These are phyloP conservation scores for Lagenidium giganteum DNA, from an alignment of 352 stramenopile genomes.

Conservation along the genomic window DNA sequence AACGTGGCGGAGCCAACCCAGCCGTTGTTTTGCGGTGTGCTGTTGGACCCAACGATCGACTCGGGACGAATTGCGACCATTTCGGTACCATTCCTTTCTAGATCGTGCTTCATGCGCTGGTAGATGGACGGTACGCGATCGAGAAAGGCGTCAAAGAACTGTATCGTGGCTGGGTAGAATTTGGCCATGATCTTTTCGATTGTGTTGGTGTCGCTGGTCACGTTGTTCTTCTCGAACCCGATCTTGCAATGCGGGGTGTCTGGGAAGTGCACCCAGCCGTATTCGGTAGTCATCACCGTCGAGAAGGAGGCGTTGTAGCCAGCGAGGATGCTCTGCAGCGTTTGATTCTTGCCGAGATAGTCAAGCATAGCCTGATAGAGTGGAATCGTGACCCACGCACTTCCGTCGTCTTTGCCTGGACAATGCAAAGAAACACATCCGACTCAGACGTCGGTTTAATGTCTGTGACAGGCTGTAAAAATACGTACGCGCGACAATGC, in stretches of 20 bases:
- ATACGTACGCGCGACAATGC: slow-evolving; percentile 11
- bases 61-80: slow-evolving; percentile 16
- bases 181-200: slow-evolving; percentile 20
- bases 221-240: slow-evolving; percentile 20
- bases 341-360: slow-evolving; percentile 10
- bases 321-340: slow-evolving; percentile 12
- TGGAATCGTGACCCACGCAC: slow-evolving; percentile 24
- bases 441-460: too few species aligned
- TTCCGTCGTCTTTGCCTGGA: slow-evolving; percentile 25
- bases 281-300: slow-evolving; percentile 20
- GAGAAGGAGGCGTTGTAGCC: slow-evolving; percentile 26
- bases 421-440: too few species aligned
- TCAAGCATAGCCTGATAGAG: slow-evolving; percentile 21
- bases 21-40: slow-evolving; percentile 3
- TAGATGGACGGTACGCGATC: slow-evolving; percentile 13
- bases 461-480: too few species aligned
- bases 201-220: slow-evolving; percentile 22
- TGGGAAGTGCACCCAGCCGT: slow-evolving; percentile 23
- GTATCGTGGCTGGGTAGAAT: slow-evolving; percentile 18
- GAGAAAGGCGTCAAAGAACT: slow-evolving; percentile 12
- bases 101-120: slow-evolving; percentile 10
- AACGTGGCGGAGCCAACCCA: slow-evolving; percentile 21
- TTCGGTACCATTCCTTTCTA: slow-evolving; percentile 5
- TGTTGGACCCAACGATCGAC: slow-evolving; percentile 17
- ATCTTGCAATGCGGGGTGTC: slow-evolving; percentile 23